Conservation (phyloP, 1,284 basidiomycete species). For the Cryptococcus wingfieldii region DNA sequence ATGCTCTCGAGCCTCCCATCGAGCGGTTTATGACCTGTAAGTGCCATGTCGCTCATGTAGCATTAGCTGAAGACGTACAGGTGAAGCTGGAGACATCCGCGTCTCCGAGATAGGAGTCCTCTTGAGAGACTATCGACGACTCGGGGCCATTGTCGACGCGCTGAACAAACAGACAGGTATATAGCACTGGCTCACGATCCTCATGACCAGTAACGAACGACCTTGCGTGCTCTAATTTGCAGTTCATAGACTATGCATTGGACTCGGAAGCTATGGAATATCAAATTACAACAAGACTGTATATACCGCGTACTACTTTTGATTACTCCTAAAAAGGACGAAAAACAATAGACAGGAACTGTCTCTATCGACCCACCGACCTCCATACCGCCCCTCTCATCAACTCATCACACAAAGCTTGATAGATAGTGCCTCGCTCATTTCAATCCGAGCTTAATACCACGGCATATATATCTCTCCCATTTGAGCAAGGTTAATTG, state of each 20-base stretch:
- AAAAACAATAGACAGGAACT: not conserved
- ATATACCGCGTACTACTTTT: not conserved
- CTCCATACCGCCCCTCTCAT: too few relatives aligned
- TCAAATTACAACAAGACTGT: not conserved
- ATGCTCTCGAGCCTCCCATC: slow-evolving; percentile 28
- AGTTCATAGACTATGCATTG: not conserved
- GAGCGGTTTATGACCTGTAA: slow-evolving; percentile 47
- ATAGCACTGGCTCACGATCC: not conserved
- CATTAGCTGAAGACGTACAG: slow-evolving; percentile 27
- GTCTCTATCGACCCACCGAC: too few relatives aligned
- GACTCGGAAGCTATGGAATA: not conserved
- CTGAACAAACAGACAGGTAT: not conserved
- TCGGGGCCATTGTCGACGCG: slow-evolving; percentile 31
- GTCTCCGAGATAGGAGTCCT: slow-evolving; percentile 70
- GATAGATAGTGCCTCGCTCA: too few relatives aligned
- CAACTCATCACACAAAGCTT: too few relatives aligned
- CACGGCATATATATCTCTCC: slow-evolving; percentile 75
- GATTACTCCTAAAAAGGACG: not conserved
- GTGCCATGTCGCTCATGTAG: not conserved
- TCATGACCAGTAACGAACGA: not conserved
- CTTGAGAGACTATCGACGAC: slow-evolving; percentile 66
- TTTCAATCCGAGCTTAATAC: slow-evolving; percentile 55
- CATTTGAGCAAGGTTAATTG: slow-evolving; percentile 56
- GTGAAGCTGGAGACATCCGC: slow-evolving; percentile 64
- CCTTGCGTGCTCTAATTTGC: too few relatives aligned